Evolutionary conservation across 1,284 basidiomycete species (phyloP).

Genomic region (Entoloma clypeatum): DNA sequence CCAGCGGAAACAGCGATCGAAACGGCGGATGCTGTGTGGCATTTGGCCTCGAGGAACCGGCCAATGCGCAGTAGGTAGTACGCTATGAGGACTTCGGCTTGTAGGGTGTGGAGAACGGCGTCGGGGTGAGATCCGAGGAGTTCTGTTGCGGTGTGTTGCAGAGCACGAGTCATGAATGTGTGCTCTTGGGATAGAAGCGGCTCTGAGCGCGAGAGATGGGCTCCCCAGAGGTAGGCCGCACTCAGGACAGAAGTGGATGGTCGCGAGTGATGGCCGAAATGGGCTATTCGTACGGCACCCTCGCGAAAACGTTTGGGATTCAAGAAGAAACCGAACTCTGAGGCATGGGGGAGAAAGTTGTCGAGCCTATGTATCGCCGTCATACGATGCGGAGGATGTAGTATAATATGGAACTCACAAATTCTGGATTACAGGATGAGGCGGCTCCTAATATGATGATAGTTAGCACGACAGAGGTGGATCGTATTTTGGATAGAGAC

Average conservation of each 20-base stretch:
- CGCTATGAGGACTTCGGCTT: conserved; percentile 53
- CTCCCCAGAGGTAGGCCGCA: conserved; percentile 48
- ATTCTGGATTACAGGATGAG: conserved; percentile 31
- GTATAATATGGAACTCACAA: conserved; percentile 30
- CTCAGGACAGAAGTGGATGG: conserved; percentile 47
- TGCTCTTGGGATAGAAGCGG: conserved; percentile 33
- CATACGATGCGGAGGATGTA: conserved; percentile 3
- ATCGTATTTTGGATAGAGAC: conserved; percentile 13
- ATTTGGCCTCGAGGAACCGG: conserved; percentile 42
- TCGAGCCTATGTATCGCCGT: conserved; percentile 31
- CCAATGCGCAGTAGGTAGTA: conserved; percentile 52
- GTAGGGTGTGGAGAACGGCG: conserved; percentile 48
- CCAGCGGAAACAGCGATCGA: conserved; percentile 39
- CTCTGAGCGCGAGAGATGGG: conserved; percentile 38
- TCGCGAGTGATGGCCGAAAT: conserved; percentile 36
- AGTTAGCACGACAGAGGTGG: not conserved
- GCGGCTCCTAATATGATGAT: conserved; percentile 33
- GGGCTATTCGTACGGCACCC: conserved; percentile 32
- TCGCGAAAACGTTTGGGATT: conserved; percentile 38
- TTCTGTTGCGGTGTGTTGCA: conserved; percentile 39
- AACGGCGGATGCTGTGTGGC: conserved; percentile 37
- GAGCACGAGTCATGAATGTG: conserved; percentile 39
- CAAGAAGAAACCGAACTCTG: conserved; percentile 48
- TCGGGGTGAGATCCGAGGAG: conserved; percentile 36
- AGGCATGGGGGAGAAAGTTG: conserved; percentile 39